Evolutionary conservation across 257 asterid genomes (phyloP), one percentile per base, ranked within the genome.

Genomic region (Rehmannia glutinosa): DNA sequence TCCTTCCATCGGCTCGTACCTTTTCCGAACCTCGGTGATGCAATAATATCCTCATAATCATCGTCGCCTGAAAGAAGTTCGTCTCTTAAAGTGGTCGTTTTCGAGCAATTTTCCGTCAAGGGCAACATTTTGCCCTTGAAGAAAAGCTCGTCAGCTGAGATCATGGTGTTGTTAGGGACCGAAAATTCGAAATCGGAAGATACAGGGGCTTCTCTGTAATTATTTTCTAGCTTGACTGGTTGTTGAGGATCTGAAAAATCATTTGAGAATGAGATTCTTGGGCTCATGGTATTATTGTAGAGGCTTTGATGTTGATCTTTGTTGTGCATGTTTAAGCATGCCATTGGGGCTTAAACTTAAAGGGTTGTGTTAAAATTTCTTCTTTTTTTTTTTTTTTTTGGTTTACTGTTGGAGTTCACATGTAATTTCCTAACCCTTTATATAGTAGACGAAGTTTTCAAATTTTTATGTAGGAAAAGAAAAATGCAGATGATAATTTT

Each of bases 201-300:
- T 0, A 82, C 90, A 0, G 97, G 97, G 2, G 93, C 93, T 35
- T 91, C 93, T 64, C 75, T 81, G 4, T 88, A 86, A 82, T 70
- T 77, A 73, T 71, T 77, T 20, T 83, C 86, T 8, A 76, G 81
- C 70, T 75, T 82, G 32, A 62, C 70, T 23, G 77, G 24, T 43
- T 62, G 81, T 27, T 81, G 80, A 52, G 80, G 36, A 60, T 85
- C 92, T 42, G 71, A 78, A 72, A 91, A 86, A 72, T 91, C 96
- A 69, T 70, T 83, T 8, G 97, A 91, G 84, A 90, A 90, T 54
- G 97, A 90, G 81, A 90, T 84, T 84, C 96, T 86, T 74, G 97
- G 92, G 35, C n/a, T n/a, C n/a, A n/a, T n/a, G n/a, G n/a, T n/a
- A 76, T 20, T 8, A 3, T 50, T 70, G 42, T 50, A 52, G 9